A percentile compares a stretch with the other conserved stretches of the same genome.
Conservation (phyloP, 2,329 filamentous ascomycete genomes). For the Chrysoporthe puriensis region DNA sequence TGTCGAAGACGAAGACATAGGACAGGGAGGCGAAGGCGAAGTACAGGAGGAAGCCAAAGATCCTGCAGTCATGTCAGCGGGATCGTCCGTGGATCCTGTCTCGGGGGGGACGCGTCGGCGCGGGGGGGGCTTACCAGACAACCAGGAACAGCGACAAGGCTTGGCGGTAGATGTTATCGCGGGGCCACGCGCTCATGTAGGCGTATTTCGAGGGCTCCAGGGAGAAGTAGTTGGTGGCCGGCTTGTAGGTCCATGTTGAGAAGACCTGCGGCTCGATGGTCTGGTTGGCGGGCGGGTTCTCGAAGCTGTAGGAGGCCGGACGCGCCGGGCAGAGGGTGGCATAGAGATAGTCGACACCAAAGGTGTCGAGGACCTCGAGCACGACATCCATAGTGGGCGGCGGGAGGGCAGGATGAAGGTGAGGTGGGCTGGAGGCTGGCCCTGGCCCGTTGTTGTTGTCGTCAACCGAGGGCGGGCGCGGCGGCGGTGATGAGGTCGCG, state of each 20-base stretch:
- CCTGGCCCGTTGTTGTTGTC: background rate
- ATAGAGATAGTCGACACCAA: conserved; percentile 79
- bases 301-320: conserved; percentile 55
- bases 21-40: conserved; percentile 82
- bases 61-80: conserved; percentile 55
- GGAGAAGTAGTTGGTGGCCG: conserved; percentile 70
- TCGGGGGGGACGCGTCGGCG: background rate
- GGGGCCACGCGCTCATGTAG: conserved; percentile 75
- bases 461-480: background rate
- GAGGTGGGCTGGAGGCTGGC: conserved; percentile 1
- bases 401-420: too few relatives aligned
- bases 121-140: conserved; percentile 70
- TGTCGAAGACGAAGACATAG: conserved; percentile 90
- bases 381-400: conserved; percentile 80
- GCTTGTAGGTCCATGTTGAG: conserved; percentile 70
- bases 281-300: conserved; percentile 54
- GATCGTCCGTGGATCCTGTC: background rate
- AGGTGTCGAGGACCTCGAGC: conserved; percentile 82
- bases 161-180: conserved; percentile 80
- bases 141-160: conserved; percentile 77
- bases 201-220: conserved; percentile 75
- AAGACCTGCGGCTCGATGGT: conserved; percentile 55
- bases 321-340: conserved; percentile 68
- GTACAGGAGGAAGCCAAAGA: conserved; percentile 85
- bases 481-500: background rate